phyloP scores from a whole-genome alignment of 768 basidiomycete species.

The Vararia minispora region DNA sequence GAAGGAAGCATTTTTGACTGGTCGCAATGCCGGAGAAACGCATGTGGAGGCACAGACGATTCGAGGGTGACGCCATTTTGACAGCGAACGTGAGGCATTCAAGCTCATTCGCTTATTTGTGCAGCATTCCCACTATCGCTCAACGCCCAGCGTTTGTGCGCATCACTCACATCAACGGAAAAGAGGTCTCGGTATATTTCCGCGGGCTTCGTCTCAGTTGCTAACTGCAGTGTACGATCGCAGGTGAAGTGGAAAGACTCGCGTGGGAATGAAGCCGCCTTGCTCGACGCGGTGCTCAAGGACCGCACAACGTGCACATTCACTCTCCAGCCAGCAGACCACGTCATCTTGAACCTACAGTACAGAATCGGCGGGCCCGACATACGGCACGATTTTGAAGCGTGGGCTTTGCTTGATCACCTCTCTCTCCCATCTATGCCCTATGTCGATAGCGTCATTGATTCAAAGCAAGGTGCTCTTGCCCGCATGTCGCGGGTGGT shows the following conservation, averaged over 20 bases:
- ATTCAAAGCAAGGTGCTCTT: neutral
- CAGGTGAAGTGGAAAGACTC: slow-evolving; percentile 1
- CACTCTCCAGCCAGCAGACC: neutral
- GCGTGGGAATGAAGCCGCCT: neutral
- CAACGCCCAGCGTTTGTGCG: neutral
- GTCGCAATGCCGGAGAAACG: no score
- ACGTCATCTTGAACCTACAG: neutral
- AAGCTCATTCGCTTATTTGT: neutral
- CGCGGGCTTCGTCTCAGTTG: no score
- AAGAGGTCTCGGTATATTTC: no score
- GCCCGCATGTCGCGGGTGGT: neutral
- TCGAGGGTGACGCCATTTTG: no score
- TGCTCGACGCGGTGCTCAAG: no score
- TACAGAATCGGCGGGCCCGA: neutral
- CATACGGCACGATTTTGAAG: neutral
- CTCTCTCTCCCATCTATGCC: neutral
- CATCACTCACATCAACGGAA: neutral
- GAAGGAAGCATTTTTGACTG: no score
- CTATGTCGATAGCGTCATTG: neutral
- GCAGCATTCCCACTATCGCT: neutral
- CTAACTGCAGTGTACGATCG: no score
- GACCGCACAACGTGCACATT: neutral
- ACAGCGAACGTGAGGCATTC: no score
- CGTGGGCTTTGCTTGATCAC: neutral
- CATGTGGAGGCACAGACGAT: no score